Evolutionary conservation across 179 eudicot species (phyloP).

Genomic region (Beta lomatogona): DNA sequence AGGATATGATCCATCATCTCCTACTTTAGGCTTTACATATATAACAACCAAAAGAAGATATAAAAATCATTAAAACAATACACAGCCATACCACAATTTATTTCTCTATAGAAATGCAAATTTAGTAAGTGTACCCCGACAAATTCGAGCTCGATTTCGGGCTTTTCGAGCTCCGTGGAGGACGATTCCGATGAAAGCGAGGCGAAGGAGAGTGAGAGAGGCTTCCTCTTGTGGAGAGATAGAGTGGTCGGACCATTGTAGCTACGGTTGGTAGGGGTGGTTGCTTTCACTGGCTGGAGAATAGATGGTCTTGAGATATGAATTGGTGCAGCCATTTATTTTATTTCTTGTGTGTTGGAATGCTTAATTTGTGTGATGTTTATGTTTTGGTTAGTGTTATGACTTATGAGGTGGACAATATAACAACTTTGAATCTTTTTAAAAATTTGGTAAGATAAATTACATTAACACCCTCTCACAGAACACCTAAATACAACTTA

Average conservation of each 20-base stretch:
- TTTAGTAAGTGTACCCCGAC: slow-evolving; percentile 53
- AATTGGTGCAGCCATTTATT: slow-evolving; percentile 23
- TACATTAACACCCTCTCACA: too few species aligned
- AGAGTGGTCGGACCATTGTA: slow-evolving; percentile 22
- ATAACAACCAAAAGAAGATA: neutral
- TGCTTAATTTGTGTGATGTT: slow-evolving; percentile 8
- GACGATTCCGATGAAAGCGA: slow-evolving; percentile 42
- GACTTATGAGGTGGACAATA: slow-evolving; percentile 2
- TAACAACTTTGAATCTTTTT: neutral
- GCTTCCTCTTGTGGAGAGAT: slow-evolving; percentile 28
- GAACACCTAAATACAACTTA: too few species aligned
- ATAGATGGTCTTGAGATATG: slow-evolving; percentile 37
- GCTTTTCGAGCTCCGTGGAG: slow-evolving; percentile 37
- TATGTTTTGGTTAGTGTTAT: neutral
- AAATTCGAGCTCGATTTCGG: slow-evolving; percentile 83
- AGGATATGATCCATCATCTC: slow-evolving; percentile 60
- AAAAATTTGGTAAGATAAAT: too few species aligned
- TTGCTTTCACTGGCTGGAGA: slow-evolving; percentile 36
- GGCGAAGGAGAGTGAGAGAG: slow-evolving; percentile 35
- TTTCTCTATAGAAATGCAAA: neutral
- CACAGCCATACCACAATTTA: neutral
- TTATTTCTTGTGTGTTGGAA: neutral
- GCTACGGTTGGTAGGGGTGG: slow-evolving; percentile 19
- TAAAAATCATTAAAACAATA: neutral
- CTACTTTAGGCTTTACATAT: slow-evolving; percentile 55